Base-by-base conservation (phyloP, 805 yeast species). In the Maudiozyma barnettii region DNA sequence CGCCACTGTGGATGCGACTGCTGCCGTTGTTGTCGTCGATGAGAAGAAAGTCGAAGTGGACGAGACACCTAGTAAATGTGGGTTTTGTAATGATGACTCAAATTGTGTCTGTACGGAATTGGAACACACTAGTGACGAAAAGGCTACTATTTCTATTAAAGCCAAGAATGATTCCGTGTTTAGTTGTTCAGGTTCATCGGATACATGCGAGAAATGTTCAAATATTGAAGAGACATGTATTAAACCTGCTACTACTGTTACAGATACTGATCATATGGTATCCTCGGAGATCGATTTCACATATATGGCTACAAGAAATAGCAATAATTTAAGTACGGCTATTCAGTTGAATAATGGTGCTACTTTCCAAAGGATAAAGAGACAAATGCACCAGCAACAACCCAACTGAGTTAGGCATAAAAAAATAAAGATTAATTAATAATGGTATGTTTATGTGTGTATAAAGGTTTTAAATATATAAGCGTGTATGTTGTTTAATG, bases 51-150 rank as follows among this genome's bases (percentile, higher is more conserved):
- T 4, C 5, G 12, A 30, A n/a, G n/a, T 14, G 30, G 12, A 21
- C 9, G 16, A 14, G 26, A 14, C 71, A 45, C 43, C 37, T 29
- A 30, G 6, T 3, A 45, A 39, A 49, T 91, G 98, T 66, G 98
- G 98, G 0, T 90, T 91, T 65, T 91, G 98, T 60, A 79, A 95
- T 0, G 95, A 86, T 54, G 93, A 81, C 54, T 81, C 95, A 0
- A 90, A 95, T 2, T 91, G 98, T 66, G 84, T 91, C 2, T 91
- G 97, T 63, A 78, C 91, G 23, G 96, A 88, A 55, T 84, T 79
- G 16, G 77, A 75, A 39, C 43, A 39, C 4, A 12, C 45, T 5
- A 13, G 22, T 39, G 41, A 39, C 13, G 13, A 29, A 26, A 26
- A 12, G 30, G 30, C 31, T 23, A n/a, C 7, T 8, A 18, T 18